phyloP scores from a whole-genome alignment of 495 filamentous ascomycete species.

The Talaromyces adpressus region DNA sequence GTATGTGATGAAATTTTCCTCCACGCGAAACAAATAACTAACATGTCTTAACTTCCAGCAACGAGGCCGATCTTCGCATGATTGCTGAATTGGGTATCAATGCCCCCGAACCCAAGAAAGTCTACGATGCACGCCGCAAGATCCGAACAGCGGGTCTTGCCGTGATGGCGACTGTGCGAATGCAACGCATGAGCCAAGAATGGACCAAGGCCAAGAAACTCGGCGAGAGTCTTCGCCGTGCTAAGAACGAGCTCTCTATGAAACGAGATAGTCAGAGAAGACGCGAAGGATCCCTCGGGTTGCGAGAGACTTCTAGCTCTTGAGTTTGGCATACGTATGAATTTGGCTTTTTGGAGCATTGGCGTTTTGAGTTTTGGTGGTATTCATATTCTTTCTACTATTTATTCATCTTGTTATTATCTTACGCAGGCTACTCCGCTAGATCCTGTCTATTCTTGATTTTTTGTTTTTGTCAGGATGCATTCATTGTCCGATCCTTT shows the following conservation, averaged over 20 bases:
- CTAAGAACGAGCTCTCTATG: slow-evolving; percentile 37
- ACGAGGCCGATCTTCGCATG: slow-evolving; percentile 82
- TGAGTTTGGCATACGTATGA: background rate
- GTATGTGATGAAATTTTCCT: slow-evolving; percentile 48
- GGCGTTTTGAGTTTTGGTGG: background rate
- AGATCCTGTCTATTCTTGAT: background rate
- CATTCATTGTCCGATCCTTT: background rate
- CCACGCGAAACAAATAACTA: slow-evolving; percentile 2
- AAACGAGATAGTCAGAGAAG: slow-evolving; percentile 23
- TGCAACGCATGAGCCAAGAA: slow-evolving; percentile 44
- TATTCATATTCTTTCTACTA: background rate
- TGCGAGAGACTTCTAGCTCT: background rate
- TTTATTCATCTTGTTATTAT: slow-evolving; percentile 1
- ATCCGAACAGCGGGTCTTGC: slow-evolving; percentile 43
- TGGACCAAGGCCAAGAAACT: slow-evolving; percentile 44
- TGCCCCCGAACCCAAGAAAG: slow-evolving; percentile 22
- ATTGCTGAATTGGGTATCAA: slow-evolving; percentile 72
- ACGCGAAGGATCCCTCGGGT: background rate
- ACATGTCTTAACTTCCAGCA: slow-evolving; percentile 48
- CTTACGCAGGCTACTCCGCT: background rate
- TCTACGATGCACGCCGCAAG: slow-evolving; percentile 31
- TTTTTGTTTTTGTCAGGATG: background rate
- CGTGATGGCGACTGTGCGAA: slow-evolving; percentile 48
- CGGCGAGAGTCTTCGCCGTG: slow-evolving; percentile 37
- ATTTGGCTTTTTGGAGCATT: background rate